A percentile compares a stretch with the other conserved stretches of the same genome.
Conservation (phyloP, 1,284 basidiomycete species). For the Pascua guehoae region DNA sequence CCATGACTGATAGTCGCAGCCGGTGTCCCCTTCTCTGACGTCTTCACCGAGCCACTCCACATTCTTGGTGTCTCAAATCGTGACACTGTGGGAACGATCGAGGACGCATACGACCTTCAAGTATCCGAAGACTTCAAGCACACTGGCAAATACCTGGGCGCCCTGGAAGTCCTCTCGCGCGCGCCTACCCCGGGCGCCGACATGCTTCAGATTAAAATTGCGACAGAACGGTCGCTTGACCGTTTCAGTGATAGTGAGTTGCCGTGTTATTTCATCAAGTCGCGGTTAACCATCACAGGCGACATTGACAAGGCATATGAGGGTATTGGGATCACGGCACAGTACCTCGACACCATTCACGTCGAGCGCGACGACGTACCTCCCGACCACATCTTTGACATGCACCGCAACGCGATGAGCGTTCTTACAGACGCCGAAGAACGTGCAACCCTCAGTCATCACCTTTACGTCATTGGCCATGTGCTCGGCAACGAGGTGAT, state of each 20-base stretch:
- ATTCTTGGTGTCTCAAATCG: constrained; percentile 24
- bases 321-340: constrained; percentile 27
- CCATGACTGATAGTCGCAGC: neutral
- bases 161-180: constrained; percentile 30
- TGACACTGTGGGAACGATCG: constrained; percentile 28
- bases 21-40: constrained; percentile 8
- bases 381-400: constrained; percentile 28
- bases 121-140: constrained; percentile 21
- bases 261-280: no score
- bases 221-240: constrained; percentile 35
- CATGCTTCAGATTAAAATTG: constrained; percentile 29
- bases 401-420: constrained; percentile 32
- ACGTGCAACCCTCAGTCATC: constrained; percentile 20
- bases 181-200: constrained; percentile 21
- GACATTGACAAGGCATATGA: constrained; percentile 36
- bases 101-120: constrained; percentile 37
- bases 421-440: constrained; percentile 13
- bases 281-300: constrained; percentile 22
- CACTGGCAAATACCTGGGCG: constrained; percentile 25
- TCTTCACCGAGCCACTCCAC: constrained; percentile 4
- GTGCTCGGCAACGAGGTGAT: constrained; percentile 24
- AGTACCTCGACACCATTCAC: constrained; percentile 22
- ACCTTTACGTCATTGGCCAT: constrained; percentile 33
- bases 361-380: constrained; percentile 32
- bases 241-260: constrained; percentile 30